Evolutionary conservation across 495 filamentous ascomycete species (phyloP), one percentile per base, ranked within the genome.

Genomic region (Neurospora sp.): DNA sequence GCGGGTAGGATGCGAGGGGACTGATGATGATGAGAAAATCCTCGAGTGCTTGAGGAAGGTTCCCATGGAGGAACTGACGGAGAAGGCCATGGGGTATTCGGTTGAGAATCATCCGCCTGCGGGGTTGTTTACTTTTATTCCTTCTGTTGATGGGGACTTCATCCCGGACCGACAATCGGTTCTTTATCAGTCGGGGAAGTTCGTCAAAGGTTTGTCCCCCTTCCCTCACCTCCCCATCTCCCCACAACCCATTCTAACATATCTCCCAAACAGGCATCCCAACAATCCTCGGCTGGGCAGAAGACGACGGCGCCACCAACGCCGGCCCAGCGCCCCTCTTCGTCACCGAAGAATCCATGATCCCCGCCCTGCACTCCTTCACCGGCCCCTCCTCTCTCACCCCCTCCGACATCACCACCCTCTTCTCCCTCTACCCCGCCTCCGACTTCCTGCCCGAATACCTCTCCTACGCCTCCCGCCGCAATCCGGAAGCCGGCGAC

Each of bases 11-110:
- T n/a, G n/a, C n/a, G n/a, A n/a, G n/a, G n/a, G n/a, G n/a, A n/a
- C n/a, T n/a, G n/a, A n/a, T n/a, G n/a, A n/a, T 1, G 74, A 80
- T 23, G 80, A 78, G 39, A 71, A 75, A 31, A 69, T 78, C 10
- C 23, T 86, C 3, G 44, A 78, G 39, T 85, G 83, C 66, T 71
- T 85, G 14, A 76, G 79, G 60, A 60, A 74, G 3, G 73, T 79
- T 5, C 78, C 81, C 1, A 74, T 82, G 70, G 76, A 83, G 11
- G 62, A 72, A 20, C 70, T 86, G 39, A 79, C 78, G 1, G 78
- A 82, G 20, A 70, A 69, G 16, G 77, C 77, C 2, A 72, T 77
- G 72, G 76, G 9, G 1, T 79, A 79, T 5, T 77, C 77, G n/a
- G 42, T 76, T 27, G 70, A 60, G 20, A 79, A 79, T 39, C 77